These are phyloP conservation scores for Globisporangium spiculum DNA, from an alignment of 352 stramenopile genomes.

Conservation along the genomic window DNA sequence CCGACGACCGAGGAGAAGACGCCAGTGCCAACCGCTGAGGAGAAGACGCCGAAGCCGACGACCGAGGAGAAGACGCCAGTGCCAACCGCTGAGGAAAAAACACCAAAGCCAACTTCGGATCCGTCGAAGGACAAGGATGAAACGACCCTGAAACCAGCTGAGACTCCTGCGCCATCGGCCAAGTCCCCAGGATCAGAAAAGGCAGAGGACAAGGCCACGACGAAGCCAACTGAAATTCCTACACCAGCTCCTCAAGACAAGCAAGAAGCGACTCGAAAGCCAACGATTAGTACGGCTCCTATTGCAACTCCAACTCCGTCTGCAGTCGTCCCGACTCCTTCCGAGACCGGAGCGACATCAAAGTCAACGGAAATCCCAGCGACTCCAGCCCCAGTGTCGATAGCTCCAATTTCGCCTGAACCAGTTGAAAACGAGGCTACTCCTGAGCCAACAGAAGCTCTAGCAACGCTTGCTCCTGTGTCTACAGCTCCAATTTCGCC, in stretches of 20 bases:
- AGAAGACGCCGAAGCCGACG: background rate
- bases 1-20: background rate
- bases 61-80: background rate
- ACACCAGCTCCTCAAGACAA: too few species aligned
- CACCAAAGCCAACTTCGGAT: background rate
- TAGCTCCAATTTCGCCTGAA: background rate
- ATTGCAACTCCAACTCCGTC: background rate
- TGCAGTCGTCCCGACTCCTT: background rate
- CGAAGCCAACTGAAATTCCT: too few species aligned
- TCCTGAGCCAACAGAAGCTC: background rate
- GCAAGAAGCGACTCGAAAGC: background rate
- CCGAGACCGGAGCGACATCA: background rate
- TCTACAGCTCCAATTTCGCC: background rate
- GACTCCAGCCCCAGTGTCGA: background rate
- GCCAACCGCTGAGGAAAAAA: constrained; percentile 1
- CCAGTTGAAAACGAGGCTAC: background rate
- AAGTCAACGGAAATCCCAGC: background rate
- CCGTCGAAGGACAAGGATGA: background rate
- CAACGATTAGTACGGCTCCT: background rate
- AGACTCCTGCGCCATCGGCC: background rate
- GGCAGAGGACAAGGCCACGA: too few species aligned
- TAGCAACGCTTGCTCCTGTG: background rate
- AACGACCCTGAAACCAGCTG: background rate
- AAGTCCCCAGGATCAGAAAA: too few species aligned
- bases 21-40: background rate